Conservation (phyloP, 2,329 filamentous ascomycete genomes). For the Penicillium corylophilum region DNA sequence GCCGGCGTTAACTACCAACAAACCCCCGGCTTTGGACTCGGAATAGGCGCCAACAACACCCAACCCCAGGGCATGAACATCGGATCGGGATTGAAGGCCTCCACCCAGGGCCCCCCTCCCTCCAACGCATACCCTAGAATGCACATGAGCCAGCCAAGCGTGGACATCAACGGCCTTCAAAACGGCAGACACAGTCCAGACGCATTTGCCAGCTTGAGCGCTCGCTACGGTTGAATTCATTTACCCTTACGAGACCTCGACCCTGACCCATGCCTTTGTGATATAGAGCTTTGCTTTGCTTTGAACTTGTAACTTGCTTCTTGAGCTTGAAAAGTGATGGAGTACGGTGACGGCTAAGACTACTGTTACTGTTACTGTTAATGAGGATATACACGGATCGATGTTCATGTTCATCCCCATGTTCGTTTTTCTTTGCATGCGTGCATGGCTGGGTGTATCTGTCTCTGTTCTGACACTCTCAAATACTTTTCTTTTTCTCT, state of each 20-base stretch:
- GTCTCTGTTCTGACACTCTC: conserved; percentile 8
- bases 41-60: conserved; percentile 11
- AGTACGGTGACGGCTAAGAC: too few relatives aligned
- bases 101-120: conserved; percentile 13
- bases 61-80: not conserved
- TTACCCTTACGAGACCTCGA: conserved; percentile 1
- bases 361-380: conserved; percentile 7
- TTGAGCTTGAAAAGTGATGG: conserved; percentile 3
- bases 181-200: conserved; percentile 52
- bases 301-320: not conserved
- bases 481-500: conserved; percentile 4
- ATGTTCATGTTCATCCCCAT: conserved; percentile 1
- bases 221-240: conserved; percentile 39
- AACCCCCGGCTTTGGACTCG: conserved; percentile 18
- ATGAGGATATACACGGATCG: conserved; percentile 18
- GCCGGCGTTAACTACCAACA: conserved; percentile 17
- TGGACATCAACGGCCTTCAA: conserved; percentile 48
- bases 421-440: not conserved
- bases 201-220: conserved; percentile 51
- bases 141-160: conserved; percentile 50
- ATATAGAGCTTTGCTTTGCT: not conserved
- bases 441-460: conserved; percentile 16
- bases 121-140: conserved; percentile 24
- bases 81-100: not conserved
- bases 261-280: conserved; percentile 5